These are phyloP conservation scores for Chaetomium olivaceum DNA, from an alignment of 2,329 filamentous ascomycete species.

Conservation along the genomic window DNA sequence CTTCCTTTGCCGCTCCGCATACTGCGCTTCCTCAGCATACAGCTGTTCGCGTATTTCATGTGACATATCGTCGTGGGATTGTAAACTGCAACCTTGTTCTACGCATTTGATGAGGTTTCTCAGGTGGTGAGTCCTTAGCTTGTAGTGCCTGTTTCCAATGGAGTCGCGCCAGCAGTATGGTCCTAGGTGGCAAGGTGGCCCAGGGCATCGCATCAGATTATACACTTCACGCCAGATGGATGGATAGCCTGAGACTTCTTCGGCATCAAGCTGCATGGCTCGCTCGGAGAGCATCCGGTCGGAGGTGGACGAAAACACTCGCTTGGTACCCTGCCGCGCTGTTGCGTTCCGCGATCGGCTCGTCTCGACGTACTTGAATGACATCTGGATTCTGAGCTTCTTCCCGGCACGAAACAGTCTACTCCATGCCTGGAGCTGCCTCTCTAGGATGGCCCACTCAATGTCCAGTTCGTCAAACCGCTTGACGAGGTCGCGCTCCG, in stretches of 20 bases:
- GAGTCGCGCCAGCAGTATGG: not conserved
- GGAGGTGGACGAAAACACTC: not conserved
- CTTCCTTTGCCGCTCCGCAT: not conserved
- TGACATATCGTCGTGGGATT: not conserved
- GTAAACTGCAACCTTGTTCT: not conserved
- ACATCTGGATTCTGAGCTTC: not conserved
- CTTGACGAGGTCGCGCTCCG: conserved; percentile 2
- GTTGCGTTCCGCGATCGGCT: not conserved
- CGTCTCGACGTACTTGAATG: not conserved
- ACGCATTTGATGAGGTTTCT: not conserved
- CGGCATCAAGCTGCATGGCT: not conserved
- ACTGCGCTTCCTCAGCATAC: not conserved
- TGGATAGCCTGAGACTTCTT: not conserved
- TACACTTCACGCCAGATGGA: not conserved
- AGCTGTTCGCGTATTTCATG: not conserved
- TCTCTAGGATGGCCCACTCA: conserved; percentile 2
- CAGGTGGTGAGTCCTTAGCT: not conserved
- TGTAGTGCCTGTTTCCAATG: not conserved
- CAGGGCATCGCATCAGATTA: not conserved
- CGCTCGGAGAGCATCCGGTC: not conserved
- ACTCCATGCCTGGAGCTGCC: not conserved
- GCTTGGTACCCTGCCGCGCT: not conserved
- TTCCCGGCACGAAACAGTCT: not conserved
- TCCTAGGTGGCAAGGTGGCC: not conserved
- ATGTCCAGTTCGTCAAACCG: conserved; percentile 4